Evolutionary conservation across 225 moss, liverwort and hornwort species (phyloP), one percentile per base, ranked within the genome.

Genomic region (Lunularia cruciata): DNA sequence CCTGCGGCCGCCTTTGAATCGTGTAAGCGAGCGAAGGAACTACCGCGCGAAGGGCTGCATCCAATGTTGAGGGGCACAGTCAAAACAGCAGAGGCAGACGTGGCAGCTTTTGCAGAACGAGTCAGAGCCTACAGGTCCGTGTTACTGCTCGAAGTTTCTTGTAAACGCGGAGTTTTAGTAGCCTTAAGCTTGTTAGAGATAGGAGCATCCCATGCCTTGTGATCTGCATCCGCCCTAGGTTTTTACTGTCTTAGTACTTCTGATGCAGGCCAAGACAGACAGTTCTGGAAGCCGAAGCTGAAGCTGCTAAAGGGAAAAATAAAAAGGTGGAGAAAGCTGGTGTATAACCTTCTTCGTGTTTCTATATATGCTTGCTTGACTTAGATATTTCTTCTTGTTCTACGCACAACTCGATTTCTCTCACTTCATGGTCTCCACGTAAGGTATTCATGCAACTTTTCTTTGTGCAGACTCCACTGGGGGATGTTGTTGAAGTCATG

Each of bases 51-150:
- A 84, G 96, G 96, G 19, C 75, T 93, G 7, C 92, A 96, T 48
- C 96, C 96, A 16, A 69, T 82, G 30, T 53, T 96, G 57, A 87
- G 96, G 75, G 69, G 75, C 13, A 63, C 80, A 55, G 72, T 94
- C 0, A 73, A 73, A n/a, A 78, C 77, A 25, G 88, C 83, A 16
- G 96, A 96, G 55, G 90, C 89, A 13, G 89, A 92, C 32, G 77
- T 92, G n/a, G 86, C 96, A 66, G 96, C 96, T 23, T 91, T 92
- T 65, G 89, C 96, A 12, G 96, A 96, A 80, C 84, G 86, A 1
- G 72, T 96, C 67, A 86, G 90, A 71, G 89, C 84, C 23, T 88
- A 86, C 57, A 83, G 96, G 83, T 85, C 30, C 47, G 72, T 40
- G 36, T 35, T 0, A n/a, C 43, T 64, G 23, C 7, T 45, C 0